phyloP scores from a whole-genome alignment of 768 basidiomycete species.

The Calocybe indica region DNA sequence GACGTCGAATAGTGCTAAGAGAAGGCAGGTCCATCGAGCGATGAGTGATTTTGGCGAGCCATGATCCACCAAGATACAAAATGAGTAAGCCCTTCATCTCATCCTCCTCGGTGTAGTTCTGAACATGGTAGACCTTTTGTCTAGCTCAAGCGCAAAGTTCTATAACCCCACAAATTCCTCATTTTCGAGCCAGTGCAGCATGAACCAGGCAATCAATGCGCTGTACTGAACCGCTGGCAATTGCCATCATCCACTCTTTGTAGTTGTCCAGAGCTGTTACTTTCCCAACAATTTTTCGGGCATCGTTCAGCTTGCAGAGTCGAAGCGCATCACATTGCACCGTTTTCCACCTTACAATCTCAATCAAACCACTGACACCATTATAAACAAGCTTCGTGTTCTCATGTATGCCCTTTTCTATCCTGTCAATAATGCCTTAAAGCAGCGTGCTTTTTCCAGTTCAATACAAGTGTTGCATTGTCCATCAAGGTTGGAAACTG shows the following conservation, averaged over 20 bases:
- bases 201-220: slow-evolving; percentile 11
- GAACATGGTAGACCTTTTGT: slow-evolving; percentile 11
- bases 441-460: not conserved
- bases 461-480: not conserved
- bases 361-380: not conserved
- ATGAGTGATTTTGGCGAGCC: slow-evolving; percentile 13
- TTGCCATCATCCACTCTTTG: slow-evolving; percentile 16
- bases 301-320: not conserved
- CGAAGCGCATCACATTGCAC: not conserved
- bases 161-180: slow-evolving; percentile 12
- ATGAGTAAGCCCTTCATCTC: slow-evolving; percentile 11
- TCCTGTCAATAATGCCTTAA: not conserved
- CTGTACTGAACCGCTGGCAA: slow-evolving; percentile 13
- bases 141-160: slow-evolving; percentile 10
- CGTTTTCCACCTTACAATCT: not conserved
- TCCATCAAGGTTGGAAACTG: not conserved
- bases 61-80: slow-evolving; percentile 13
- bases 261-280: slow-evolving; percentile 7
- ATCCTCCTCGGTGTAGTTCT: slow-evolving; percentile 14
- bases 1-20: slow-evolving; percentile 8
- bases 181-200: slow-evolving; percentile 1
- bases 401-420: not conserved
- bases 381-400: not conserved
- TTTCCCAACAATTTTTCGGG: slow-evolving; percentile 5
- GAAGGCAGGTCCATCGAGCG: slow-evolving; percentile 11